phyloP scores from a whole-genome alignment of 1,284 basidiomycete genomes.

The Cryptococcus sp. region DNA sequence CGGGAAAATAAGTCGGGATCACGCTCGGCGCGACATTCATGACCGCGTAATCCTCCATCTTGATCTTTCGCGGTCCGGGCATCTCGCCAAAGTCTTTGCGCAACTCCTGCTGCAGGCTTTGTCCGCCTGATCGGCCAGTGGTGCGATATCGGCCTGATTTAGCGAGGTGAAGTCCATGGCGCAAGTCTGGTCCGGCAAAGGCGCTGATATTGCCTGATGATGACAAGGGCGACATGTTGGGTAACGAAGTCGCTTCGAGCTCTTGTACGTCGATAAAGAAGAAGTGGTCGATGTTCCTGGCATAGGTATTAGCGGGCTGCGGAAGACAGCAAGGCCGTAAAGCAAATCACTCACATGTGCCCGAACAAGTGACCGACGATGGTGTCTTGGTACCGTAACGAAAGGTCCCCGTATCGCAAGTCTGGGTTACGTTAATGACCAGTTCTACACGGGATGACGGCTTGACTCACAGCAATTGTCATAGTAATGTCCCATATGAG shows the following conservation, averaged over 20 bases:
- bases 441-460: background rate
- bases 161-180: slow-evolving; percentile 28
- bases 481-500: slow-evolving; percentile 78
- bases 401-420: slow-evolving; percentile 77
- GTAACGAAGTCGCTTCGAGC: slow-evolving; percentile 34
- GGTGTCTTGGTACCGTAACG: slow-evolving; percentile 83
- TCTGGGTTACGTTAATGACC: slow-evolving; percentile 56
- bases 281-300: slow-evolving; percentile 56
- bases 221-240: slow-evolving; percentile 4
- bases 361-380: slow-evolving; percentile 88
- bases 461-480: slow-evolving; percentile 65
- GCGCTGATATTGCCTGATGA: slow-evolving; percentile 10
- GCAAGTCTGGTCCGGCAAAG: slow-evolving; percentile 8
- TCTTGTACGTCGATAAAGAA: slow-evolving; percentile 53
- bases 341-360: slow-evolving; percentile 56
- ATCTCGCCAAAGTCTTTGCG: slow-evolving; percentile 50
- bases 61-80: slow-evolving; percentile 58
- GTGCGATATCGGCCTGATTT: slow-evolving; percentile 31
- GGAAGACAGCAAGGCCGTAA: slow-evolving; percentile 8
- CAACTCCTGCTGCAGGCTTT: slow-evolving; percentile 37
- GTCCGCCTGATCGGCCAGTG: slow-evolving; percentile 33
- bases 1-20: slow-evolving; percentile 85
- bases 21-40: slow-evolving; percentile 78
- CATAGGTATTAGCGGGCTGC: background rate
- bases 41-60: slow-evolving; percentile 69